Base-by-base conservation (phyloP, 768 basidiomycete genomes). In the Boletus sp. region DNA sequence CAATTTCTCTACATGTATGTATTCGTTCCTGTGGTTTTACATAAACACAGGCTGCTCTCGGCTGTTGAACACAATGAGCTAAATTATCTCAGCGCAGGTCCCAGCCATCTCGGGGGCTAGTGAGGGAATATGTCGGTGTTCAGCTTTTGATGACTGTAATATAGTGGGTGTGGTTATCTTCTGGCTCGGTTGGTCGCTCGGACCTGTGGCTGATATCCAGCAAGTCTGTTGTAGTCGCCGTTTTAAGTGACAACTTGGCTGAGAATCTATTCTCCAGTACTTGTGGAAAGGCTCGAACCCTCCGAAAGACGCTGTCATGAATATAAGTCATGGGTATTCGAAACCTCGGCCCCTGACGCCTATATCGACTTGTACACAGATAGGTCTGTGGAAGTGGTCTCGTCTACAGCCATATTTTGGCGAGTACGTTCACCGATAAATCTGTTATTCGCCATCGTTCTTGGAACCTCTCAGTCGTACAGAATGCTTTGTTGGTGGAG, bases 391-490 rank as follows among this genome's bases (percentile, higher is more conserved):
- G 83, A 72, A 66, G 12, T 84, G 78, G 77, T 81, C 81, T 24
- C 78, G 86, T 4, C 85, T 89, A 61, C 86, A 87, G 18, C 83
- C 85, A 1, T 89, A 87, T 66, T 87, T 87, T 62, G 86, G n/a
- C n/a, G 48, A 37, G 35, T 37, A 49, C 20, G 48, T 37, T n/a
- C n/a, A 12, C n/a, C 18, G 18, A 42, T 18, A 42, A 17, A 7
- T 42, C 41, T 42, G 24, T 24, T 24, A 24, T 24, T 3, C 24
- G 24, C 24, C 24, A 24, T 24, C 24, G 24, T 24, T 24, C 24
- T 24, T 24, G 24, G 3, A 24, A 24, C 24, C 24, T 24, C 24
- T 24, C 24, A 24, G 24, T 24, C 3, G 24, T 24, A 24, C 24
- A 33, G 33, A 11, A 33, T 33, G 5, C 7, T 33, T 11, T 33